These are phyloP conservation scores for Xylaria intraflava DNA, from an alignment of 495 filamentous ascomycete genomes.

Conservation along the genomic window DNA sequence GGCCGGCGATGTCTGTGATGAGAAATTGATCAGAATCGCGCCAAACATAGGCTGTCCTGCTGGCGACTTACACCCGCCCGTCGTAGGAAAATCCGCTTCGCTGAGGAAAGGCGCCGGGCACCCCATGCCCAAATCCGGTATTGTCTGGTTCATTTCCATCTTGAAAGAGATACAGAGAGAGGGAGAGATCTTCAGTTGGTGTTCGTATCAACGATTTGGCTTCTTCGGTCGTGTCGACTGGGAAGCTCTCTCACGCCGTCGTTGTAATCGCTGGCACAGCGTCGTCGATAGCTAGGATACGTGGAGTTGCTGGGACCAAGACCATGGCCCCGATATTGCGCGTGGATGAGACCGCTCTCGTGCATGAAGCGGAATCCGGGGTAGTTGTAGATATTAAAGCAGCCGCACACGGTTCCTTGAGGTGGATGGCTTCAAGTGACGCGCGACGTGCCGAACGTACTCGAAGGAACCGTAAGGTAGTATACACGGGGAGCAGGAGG, in stretches of 20 bases:
- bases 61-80: slow-evolving; percentile 39
- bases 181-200: background rate
- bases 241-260: background rate
- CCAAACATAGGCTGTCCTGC: background rate
- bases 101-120: slow-evolving; percentile 34
- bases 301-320: background rate
- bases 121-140: slow-evolving; percentile 10
- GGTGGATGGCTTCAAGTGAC: background rate
- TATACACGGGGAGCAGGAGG: slow-evolving; percentile 5
- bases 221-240: background rate
- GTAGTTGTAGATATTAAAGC: background rate
- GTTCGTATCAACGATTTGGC: no score
- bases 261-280: background rate
- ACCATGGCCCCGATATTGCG: slow-evolving; percentile 7
- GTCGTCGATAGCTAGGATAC: background rate
- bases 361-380: slow-evolving; percentile 4
- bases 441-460: background rate
- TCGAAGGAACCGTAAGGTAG: background rate
- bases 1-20: slow-evolving; percentile 57
- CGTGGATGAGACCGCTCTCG: background rate
- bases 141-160: slow-evolving; percentile 25
- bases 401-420: background rate
- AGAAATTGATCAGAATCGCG: slow-evolving; percentile 15
- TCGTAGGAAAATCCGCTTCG: slow-evolving; percentile 21
- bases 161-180: no score